Base-by-base conservation (phyloP, 176 grass and related monocot species). In the Thinopyrum elongatum region DNA sequence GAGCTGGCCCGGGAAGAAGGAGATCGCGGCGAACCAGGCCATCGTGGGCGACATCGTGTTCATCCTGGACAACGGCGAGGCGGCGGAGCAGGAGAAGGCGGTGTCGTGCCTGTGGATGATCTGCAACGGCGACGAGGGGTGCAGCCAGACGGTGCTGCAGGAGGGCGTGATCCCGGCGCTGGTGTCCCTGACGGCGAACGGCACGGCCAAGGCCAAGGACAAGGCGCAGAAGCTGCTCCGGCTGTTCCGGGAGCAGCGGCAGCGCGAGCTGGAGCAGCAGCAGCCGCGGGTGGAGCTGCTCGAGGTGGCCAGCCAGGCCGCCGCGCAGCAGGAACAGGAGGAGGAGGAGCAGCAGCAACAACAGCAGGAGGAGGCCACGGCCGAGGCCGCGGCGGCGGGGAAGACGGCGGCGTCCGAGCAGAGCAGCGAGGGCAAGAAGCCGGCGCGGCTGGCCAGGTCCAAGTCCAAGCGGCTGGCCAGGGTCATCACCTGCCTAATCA, bases 141-240 rank as follows among this genome's bases (percentile, higher is more conserved):
- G 91, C 55, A 89, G 89, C 80, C 87, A 90, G 31, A 61, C 87
- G 65, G 91, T 92, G 61, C 88, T 98, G 38, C 83, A 98, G 72
- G 91, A 98, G 71, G 95, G 95, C 1, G 89, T 88, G 65, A 98
- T 98, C 59, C 95, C 93, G 4, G 85, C 87, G 19, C 77, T 98
- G 22, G 91, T 98, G 22, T 90, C 80, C 51, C 61, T 95, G 42
- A 81, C 91, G 13, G 81, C 87, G 23, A 92, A 85, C 26, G 91
- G 93, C 77, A 95, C 91, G 1, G 49, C 27, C 28, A 87, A 81
- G 80, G 87, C 86, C 47, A 86, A 83, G 76, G 95, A 98, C 34
- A 98, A 90, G 67, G 95, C 95, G 35, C 83, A 95, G 79, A 83
- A 47, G 85, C 87, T 98, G 70, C 84, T 98, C 16, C 76, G 78